Evolutionary conservation across 1,284 basidiomycete species (phyloP).

Genomic region (Marasmius oreades): DNA sequence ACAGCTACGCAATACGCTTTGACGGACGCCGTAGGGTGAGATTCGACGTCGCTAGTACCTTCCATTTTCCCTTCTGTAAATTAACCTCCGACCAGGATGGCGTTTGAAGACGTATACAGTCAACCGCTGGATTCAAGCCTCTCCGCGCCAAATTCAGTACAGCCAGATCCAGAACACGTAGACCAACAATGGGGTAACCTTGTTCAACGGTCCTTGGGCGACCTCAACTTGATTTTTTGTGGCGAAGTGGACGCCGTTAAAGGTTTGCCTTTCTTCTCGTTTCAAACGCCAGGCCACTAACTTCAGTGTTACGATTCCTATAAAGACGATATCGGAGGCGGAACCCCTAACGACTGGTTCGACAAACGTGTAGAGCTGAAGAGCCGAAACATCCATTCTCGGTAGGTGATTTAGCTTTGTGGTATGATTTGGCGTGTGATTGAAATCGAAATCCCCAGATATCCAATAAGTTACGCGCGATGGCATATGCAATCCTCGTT

Average conservation of each 20-base stretch:
- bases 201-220: conserved; percentile 1
- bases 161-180: neutral
- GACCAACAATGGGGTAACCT: conserved; percentile 4
- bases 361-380: conserved; percentile 6
- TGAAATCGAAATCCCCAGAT: neutral
- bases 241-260: conserved; percentile 9
- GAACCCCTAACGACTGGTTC: neutral
- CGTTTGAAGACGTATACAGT: conserved; percentile 7
- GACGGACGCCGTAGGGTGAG: conserved; percentile 3
- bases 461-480: neutral
- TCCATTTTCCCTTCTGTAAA: too few relatives aligned
- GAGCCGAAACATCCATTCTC: neutral
- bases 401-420: neutral
- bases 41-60: neutral
- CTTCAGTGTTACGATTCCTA: neutral
- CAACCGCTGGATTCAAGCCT: neutral
- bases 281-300: neutral
- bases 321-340: neutral
- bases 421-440: neutral
- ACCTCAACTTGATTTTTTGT: conserved; percentile 3
- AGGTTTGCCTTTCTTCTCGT: neutral
- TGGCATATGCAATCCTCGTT: conserved; percentile 11
- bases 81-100: neutral
- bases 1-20: neutral
- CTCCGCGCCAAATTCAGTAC: neutral